Base-by-base conservation (phyloP, 2,329 filamentous ascomycete genomes). In the Thielaviopsis musarum region DNA sequence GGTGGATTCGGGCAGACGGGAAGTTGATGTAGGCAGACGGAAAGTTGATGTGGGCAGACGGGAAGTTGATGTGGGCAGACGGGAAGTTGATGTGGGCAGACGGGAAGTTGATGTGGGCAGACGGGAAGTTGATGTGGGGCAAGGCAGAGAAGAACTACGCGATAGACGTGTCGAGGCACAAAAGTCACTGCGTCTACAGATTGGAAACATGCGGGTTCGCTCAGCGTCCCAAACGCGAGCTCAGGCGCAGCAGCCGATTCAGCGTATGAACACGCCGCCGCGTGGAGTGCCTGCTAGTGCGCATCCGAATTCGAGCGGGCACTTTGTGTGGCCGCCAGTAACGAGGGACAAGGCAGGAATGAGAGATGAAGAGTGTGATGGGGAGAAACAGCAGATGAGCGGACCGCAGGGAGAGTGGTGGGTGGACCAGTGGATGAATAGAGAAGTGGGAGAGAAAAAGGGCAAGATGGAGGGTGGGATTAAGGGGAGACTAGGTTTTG, bases 171-270 rank as follows among this genome's bases (percentile, higher is more conserved):
- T 54, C 2, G 51, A 59, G 26, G 57, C 49, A 6, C 57, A 59
- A 49, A 59, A 54, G 17, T 22, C 38, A 9, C 24, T 54, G 30
- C 52, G 57, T 7, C 38, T 53, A 30, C 57, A 59, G 12, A 59
- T 59, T 30, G 52, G 38, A n/a, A 48, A 34, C 24, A 57, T 57
- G 56, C 38, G 57, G 45, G 52, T 30, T 2, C 52, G 52, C 30
- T 58, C 57, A 13, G 52, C 57, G 2, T 58, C 34, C 4, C 38
- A 58, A 24, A 58, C 57, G 12, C 30, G 57, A 5, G 57, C 30
- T 4, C 34, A 22, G 12, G 53, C 12, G 6, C 57, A 30, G 6
- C 57, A 30, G 57, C 34, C 34, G 6, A 49, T 49, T 2, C 34
- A 28, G 22, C 24, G 57, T 7, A 13, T 54, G 2, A 22, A 48